A percentile compares a stretch with the other conserved stretches of the same genome.
phyloP scores from a whole-genome alignment of 768 basidiomycete species.

The Suillus clintonianus region DNA sequence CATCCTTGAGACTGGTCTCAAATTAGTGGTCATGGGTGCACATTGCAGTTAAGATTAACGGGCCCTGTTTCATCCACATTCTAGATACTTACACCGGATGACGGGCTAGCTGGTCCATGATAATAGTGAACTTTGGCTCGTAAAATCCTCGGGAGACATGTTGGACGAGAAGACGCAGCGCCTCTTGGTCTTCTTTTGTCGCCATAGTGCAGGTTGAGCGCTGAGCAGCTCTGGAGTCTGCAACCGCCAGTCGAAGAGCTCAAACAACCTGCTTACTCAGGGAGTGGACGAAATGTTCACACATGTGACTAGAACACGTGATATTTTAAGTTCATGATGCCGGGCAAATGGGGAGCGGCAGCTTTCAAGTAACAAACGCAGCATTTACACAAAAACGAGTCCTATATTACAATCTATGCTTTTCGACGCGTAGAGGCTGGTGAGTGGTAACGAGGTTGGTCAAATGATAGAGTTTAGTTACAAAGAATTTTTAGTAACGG shows the following conservation, averaged over 20 bases:
- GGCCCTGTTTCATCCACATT: conserved; percentile 26
- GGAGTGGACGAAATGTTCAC: not conserved
- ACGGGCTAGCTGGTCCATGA: conserved; percentile 91
- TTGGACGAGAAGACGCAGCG: conserved; percentile 85
- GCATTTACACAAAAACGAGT: too few species aligned
- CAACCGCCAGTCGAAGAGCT: not conserved
- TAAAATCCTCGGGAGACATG: conserved; percentile 94
- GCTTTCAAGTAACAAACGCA: too few species aligned
- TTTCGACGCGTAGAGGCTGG: too few species aligned
- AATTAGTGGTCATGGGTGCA: not conserved
- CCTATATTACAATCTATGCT: too few species aligned
- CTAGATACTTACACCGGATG: conserved; percentile 87
- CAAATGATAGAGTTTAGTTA: too few species aligned
- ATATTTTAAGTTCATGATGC: too few species aligned
- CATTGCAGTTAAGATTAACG: conserved; percentile 11
- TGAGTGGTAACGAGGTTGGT: too few species aligned
- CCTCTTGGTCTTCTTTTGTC: conserved; percentile 80
- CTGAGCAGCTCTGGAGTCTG: not conserved
- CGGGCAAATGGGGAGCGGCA: too few species aligned
- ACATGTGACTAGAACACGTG: too few species aligned
- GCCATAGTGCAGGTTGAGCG: conserved; percentile 42
- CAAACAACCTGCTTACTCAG: not conserved
- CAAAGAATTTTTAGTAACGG: too few species aligned
- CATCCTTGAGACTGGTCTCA: conserved; percentile 77
- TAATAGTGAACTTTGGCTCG: conserved; percentile 87